Conservation (phyloP, 2,329 filamentous ascomycete genomes). For the Chaetomium olivaceum region DNA sequence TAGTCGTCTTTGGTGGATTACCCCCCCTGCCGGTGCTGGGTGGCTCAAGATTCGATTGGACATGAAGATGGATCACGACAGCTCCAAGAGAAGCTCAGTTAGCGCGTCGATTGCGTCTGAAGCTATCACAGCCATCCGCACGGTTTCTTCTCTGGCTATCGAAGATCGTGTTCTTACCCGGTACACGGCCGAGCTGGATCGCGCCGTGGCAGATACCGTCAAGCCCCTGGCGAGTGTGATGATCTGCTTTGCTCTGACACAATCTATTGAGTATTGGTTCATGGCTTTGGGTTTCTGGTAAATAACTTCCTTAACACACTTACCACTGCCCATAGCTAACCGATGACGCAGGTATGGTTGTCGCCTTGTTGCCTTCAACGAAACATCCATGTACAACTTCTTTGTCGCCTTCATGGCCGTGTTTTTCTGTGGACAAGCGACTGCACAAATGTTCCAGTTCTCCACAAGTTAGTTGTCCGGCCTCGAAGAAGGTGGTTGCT, state of each 20-base stretch:
- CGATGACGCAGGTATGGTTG: conserved; percentile 38
- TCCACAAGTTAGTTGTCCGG: conserved; percentile 41
- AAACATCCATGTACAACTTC: conserved; percentile 46
- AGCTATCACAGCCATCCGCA: conserved; percentile 32
- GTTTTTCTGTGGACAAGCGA: conserved; percentile 48
- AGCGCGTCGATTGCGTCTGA: conserved; percentile 49
- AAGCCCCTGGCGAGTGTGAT: conserved; percentile 36
- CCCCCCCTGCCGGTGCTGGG: conserved; percentile 41
- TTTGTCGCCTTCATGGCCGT: conserved; percentile 55
- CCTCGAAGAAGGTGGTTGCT: conserved; percentile 19
- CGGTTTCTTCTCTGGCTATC: conserved; percentile 31
- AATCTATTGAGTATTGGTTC: conserved; percentile 46
- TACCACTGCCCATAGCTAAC: not conserved
- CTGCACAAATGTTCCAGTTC: conserved; percentile 47
- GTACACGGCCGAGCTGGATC: conserved; percentile 41
- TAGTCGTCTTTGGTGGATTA: conserved; percentile 47
- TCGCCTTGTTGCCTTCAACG: conserved; percentile 40
- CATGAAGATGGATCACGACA: conserved; percentile 41
- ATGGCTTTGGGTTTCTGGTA: conserved; percentile 46
- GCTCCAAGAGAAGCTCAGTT: conserved; percentile 39
- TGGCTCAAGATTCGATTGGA: conserved; percentile 45
- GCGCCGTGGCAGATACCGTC: conserved; percentile 35
- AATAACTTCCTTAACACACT: not conserved
- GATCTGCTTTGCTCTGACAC: conserved; percentile 40
- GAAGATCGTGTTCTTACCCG: conserved; percentile 36